Conservation (phyloP, 805 yeast genomes). For the Starmerella etchellsii region DNA sequence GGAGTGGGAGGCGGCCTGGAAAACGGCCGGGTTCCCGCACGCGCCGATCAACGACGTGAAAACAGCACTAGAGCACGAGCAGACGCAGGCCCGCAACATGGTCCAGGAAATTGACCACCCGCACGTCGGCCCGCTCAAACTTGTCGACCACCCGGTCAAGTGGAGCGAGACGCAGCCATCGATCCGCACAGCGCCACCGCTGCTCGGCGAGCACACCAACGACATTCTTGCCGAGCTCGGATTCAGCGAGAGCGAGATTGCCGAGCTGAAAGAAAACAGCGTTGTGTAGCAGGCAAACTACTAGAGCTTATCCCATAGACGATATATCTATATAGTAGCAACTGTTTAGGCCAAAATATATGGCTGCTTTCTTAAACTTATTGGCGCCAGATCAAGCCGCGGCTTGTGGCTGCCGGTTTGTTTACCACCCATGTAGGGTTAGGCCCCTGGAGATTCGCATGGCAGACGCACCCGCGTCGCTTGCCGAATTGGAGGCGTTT, state of each 20-base stretch:
- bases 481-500: neutral
- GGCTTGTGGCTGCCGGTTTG: too few relatives aligned
- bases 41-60: constrained; percentile 33
- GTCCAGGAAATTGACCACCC: constrained; percentile 29
- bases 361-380: too few relatives aligned
- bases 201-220: constrained; percentile 30
- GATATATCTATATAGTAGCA: too few relatives aligned
- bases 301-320: too few relatives aligned
- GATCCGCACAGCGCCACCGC: constrained; percentile 29
- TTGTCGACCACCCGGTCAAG: constrained; percentile 32
- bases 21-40: constrained; percentile 28
- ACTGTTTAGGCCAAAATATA: too few relatives aligned
- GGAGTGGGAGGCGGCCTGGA: constrained; percentile 29
- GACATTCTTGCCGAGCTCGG: constrained; percentile 26
- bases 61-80: constrained; percentile 28
- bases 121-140: constrained; percentile 27
- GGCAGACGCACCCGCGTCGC: neutral
- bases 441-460: too few relatives aligned
- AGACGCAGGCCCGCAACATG: constrained; percentile 30
- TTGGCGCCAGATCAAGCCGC: too few relatives aligned
- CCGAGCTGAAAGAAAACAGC: constrained; percentile 21
- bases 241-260: constrained; percentile 18
- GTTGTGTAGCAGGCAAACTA: too few relatives aligned
- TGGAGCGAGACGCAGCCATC: constrained; percentile 28
- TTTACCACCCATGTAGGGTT: too few relatives aligned